A percentile compares a stretch with the other conserved stretches of the same genome.
phyloP scores from a whole-genome alignment of 2,329 filamentous ascomycete species.

The Ophiostoma australiae region DNA sequence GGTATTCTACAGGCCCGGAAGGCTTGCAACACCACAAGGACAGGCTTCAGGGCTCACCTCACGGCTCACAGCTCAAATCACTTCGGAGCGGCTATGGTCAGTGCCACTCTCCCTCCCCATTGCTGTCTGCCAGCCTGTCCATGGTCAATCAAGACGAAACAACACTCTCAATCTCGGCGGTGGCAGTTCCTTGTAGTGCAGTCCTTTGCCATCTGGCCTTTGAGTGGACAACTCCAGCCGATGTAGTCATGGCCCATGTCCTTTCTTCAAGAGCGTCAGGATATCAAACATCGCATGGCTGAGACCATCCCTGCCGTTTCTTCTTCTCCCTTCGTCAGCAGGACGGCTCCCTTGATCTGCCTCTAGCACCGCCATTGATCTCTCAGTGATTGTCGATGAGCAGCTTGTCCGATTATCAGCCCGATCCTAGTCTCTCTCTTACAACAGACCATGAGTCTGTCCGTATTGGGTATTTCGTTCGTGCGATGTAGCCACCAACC shows the following conservation, averaged over 20 bases:
- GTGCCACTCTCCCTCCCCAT: neutral
- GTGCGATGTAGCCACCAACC: neutral
- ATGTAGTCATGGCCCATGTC: slow-evolving; percentile 5
- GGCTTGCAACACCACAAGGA: neutral
- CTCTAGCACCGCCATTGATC: neutral
- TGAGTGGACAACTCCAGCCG: slow-evolving; percentile 2
- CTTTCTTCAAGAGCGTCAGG: neutral
- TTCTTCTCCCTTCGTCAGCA: neutral
- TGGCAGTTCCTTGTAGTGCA: neutral
- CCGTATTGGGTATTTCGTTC: neutral
- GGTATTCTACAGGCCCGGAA: neutral
- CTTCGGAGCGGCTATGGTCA: neutral
- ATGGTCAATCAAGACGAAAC: slow-evolving; percentile 2
- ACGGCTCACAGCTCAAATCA: neutral
- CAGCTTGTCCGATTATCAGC: neutral
- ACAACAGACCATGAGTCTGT: neutral
- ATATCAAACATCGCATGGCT: neutral
- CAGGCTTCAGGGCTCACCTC: neutral
- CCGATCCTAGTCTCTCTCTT: neutral
- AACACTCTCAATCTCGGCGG: neutral
- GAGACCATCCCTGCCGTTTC: neutral
- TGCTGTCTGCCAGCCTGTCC: neutral
- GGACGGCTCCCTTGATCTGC: neutral
- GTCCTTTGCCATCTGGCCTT: neutral
- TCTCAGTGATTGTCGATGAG: neutral